Evolutionary conservation across 177 flowering plant species (phyloP).

Genomic region (Vitis hybrid): DNA sequence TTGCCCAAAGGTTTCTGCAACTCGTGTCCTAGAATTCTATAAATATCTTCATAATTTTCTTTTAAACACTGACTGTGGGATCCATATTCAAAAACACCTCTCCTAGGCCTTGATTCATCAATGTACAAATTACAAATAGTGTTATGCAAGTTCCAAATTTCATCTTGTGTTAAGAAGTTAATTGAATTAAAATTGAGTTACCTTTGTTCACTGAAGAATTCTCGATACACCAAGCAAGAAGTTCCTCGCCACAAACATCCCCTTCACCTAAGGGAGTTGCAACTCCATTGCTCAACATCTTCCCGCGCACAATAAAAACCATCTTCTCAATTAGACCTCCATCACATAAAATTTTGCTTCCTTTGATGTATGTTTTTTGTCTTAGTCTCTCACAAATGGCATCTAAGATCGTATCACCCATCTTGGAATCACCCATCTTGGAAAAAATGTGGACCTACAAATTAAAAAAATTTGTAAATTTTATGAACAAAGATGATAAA

Average conservation of each 20-base stretch:
- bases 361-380: constrained; percentile 68
- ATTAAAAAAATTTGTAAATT: not conserved
- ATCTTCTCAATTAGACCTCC: constrained; percentile 73
- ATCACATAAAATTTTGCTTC: constrained; percentile 51
- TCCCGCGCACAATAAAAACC: constrained; percentile 86
- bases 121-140: too few relatives aligned
- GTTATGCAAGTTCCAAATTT: too few relatives aligned
- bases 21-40: too few relatives aligned
- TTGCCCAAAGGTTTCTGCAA: too few relatives aligned
- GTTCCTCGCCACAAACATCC: constrained; percentile 88
- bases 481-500: not conserved
- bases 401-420: constrained; percentile 82
- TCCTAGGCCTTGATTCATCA: too few relatives aligned
- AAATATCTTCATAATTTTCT: too few relatives aligned
- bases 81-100: too few relatives aligned
- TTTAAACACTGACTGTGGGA: too few relatives aligned
- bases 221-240: constrained; percentile 90
- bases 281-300: constrained; percentile 65
- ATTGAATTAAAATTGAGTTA: constrained; percentile 15
- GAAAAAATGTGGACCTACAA: constrained; percentile 70
- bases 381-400: constrained; percentile 70
- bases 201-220: constrained; percentile 63
- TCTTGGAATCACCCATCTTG: constrained; percentile 60
- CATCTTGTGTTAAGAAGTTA: not conserved
- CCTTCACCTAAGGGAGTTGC: constrained; percentile 60